Percentiles rank a stretch among this genome's conserved stretches.
These are phyloP conservation scores for Paracoccidioides lutzii DNA, from an alignment of 2,329 filamentous ascomycete species.

Conservation along the genomic window DNA sequence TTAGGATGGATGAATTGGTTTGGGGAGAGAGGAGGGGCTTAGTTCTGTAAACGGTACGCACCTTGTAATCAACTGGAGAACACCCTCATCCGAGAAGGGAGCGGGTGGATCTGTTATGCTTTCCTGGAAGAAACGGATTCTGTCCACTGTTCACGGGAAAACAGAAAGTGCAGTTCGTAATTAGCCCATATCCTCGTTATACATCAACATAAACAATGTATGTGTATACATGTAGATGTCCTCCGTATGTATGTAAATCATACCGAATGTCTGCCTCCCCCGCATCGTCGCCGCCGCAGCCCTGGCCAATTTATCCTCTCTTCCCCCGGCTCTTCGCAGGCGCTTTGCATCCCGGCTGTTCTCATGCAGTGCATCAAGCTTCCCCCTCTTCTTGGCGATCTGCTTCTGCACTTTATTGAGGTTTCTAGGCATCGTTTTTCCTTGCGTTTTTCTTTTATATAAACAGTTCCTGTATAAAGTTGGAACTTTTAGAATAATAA, in stretches of 20 bases:
- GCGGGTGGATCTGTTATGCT: constrained; percentile 20
- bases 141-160: constrained; percentile 41
- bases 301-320: constrained; percentile 72
- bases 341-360: constrained; percentile 77
- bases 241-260: neutral
- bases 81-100: constrained; percentile 25
- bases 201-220: neutral
- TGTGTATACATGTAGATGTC: too few relatives aligned
- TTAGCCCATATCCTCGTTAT: neutral
- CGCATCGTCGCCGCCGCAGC: constrained; percentile 57
- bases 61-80: constrained; percentile 45
- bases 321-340: constrained; percentile 61
- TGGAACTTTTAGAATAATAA: too few relatives aligned
- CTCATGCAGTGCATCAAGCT: constrained; percentile 65
- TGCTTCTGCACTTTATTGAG: constrained; percentile 78
- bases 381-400: constrained; percentile 74
- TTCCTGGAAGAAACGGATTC: constrained; percentile 60
- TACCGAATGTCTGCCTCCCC: constrained; percentile 61
- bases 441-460: neutral
- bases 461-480: too few relatives aligned
- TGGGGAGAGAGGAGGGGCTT: neutral
- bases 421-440: constrained; percentile 54
- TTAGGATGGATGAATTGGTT: neutral
- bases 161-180: neutral
- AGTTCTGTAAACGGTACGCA: constrained; percentile 26